Conservation (phyloP, 495 filamentous ascomycete species). For the Xylaria flabelliformis region DNA sequence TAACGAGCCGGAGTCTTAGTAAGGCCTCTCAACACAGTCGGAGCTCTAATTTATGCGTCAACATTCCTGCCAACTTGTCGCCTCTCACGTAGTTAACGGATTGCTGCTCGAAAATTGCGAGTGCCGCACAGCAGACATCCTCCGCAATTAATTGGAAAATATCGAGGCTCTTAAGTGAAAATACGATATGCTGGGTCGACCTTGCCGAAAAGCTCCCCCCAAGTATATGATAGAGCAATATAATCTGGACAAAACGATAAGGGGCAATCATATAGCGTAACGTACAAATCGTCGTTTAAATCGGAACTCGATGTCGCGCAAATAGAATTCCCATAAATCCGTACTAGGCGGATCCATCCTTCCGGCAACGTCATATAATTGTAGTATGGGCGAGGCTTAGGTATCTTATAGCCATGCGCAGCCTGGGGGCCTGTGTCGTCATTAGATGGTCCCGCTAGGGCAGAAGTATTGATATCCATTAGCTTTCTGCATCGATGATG, state of each 20-base stretch:
- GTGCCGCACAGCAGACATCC: not conserved
- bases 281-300: not conserved
- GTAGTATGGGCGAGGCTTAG: not conserved
- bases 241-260: slow-evolving; percentile 8
- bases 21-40: not conserved
- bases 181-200: not conserved
- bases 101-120: not conserved
- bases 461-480: not conserved
- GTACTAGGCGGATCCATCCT: not conserved
- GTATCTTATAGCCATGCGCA: not conserved
- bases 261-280: slow-evolving; percentile 10
- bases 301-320: not conserved
- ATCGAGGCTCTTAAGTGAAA: not conserved
- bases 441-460: not conserved
- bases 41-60: not conserved
- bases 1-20: not conserved
- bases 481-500: too few relatives aligned
- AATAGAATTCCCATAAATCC: not conserved
- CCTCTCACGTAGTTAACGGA: not conserved
- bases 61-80: not conserved
- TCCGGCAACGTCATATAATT: not conserved
- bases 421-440: not conserved
- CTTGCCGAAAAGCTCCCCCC: not conserved
- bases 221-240: not conserved
- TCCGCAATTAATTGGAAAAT: not conserved